These are phyloP conservation scores for Sphaerulina vaccinii DNA, from an alignment of 2,329 filamentous ascomycete genomes.

Conservation along the genomic window DNA sequence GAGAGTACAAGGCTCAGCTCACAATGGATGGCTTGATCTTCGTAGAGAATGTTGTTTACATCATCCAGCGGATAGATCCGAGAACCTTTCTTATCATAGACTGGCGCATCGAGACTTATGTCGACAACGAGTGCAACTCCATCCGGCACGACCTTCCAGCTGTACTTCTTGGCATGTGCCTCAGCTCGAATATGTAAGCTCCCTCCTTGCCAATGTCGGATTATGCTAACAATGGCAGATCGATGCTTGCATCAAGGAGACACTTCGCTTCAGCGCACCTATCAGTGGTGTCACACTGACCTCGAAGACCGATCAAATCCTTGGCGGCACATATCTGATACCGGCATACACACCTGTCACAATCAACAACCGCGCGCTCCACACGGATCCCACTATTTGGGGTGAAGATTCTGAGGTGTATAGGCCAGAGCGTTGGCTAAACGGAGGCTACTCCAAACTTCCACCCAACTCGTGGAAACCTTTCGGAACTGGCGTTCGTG, in stretches of 20 bases:
- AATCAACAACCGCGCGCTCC: constrained; percentile 38
- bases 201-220: too few species aligned
- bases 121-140: too few species aligned
- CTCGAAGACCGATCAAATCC: constrained; percentile 28
- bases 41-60: too few species aligned
- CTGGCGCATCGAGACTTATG: too few species aligned
- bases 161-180: too few species aligned
- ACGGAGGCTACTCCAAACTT: constrained; percentile 43
- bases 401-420: constrained; percentile 48
- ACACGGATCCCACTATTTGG: constrained; percentile 45
- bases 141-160: too few species aligned
- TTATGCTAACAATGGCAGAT: too few species aligned
- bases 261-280: constrained; percentile 54
- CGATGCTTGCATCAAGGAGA: constrained; percentile 55
- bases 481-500: constrained; percentile 55
- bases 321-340: constrained; percentile 43
- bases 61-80: too few species aligned
- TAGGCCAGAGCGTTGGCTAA: constrained; percentile 50
- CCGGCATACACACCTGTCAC: constrained; percentile 36
- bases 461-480: constrained; percentile 51
- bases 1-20: too few species aligned
- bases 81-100: too few species aligned
- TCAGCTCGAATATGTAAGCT: constrained; percentile 55
- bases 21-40: too few species aligned
- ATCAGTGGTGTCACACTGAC: constrained; percentile 8